Percentiles rank a stretch among this genome's conserved stretches.
Evolutionary conservation across 2,329 filamentous ascomycete species (phyloP).

Genomic region (Alternaria tenuissima): DNA sequence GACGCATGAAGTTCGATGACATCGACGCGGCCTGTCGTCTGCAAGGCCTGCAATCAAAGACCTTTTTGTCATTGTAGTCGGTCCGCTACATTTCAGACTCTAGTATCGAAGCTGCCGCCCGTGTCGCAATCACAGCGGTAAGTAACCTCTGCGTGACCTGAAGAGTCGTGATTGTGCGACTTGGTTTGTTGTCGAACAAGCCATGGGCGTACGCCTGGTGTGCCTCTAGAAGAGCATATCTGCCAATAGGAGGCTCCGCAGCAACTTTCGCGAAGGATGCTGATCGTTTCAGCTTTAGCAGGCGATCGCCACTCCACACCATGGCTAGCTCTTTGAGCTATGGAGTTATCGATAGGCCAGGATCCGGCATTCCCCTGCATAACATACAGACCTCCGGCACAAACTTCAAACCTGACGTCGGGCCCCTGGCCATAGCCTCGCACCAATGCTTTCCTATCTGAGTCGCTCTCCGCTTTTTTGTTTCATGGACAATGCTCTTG

Average conservation of each 20-base stretch:
- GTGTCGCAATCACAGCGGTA: slow-evolving; percentile 31
- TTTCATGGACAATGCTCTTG: slow-evolving; percentile 44
- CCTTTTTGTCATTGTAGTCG: not conserved
- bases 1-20: slow-evolving; percentile 27
- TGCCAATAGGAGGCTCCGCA: slow-evolving; percentile 28
- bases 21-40: slow-evolving; percentile 15
- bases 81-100: not conserved
- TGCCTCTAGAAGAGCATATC: slow-evolving; percentile 22
- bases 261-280: slow-evolving; percentile 12
- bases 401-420: slow-evolving; percentile 29
- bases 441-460: slow-evolving; percentile 25
- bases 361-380: slow-evolving; percentile 27
- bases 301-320: slow-evolving; percentile 30
- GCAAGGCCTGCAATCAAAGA: slow-evolving; percentile 28
- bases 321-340: slow-evolving; percentile 12
- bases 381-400: slow-evolving; percentile 21
- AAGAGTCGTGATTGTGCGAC: slow-evolving; percentile 10
- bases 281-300: slow-evolving; percentile 35
- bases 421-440: slow-evolving; percentile 28
- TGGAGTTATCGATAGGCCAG: slow-evolving; percentile 38
- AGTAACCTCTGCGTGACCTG: slow-evolving; percentile 21
- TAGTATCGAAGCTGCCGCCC: slow-evolving; percentile 19
- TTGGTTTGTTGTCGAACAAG: slow-evolving; percentile 26
- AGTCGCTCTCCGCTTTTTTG: slow-evolving; percentile 31
- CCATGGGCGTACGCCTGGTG: slow-evolving; percentile 16